Evolutionary conservation across 108 stramenopile genomes (phyloP).

Genomic region (Discostella stelligeroides): DNA sequence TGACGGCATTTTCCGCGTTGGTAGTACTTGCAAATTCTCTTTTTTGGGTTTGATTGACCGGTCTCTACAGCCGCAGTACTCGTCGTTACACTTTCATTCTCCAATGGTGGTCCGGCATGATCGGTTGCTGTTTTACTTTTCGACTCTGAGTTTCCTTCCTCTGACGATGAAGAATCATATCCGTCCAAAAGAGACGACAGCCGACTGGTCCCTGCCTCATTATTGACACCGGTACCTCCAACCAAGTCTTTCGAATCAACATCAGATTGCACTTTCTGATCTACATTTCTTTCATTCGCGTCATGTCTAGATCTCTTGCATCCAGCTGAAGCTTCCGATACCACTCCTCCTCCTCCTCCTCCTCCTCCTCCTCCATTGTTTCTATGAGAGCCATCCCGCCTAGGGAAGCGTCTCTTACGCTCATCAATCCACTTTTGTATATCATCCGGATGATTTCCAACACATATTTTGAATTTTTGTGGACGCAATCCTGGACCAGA

Average conservation of each 20-base stretch:
- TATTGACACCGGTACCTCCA: not conserved
- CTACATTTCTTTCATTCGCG: not conserved
- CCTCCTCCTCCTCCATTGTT: not conserved
- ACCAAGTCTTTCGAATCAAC: not conserved
- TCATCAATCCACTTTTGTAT: slow-evolving; percentile 84
- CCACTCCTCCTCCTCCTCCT: slow-evolving; percentile 9
- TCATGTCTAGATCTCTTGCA: not conserved
- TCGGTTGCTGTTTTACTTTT: not conserved
- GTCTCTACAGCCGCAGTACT: not conserved
- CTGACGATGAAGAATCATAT: slow-evolving; percentile 78
- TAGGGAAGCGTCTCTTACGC: slow-evolving; percentile 73
- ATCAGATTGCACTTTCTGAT: not conserved
- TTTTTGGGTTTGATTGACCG: slow-evolving; percentile 19
- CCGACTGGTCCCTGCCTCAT: slow-evolving; percentile 19
- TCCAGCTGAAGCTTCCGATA: not conserved
- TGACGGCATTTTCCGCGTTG: slow-evolving; percentile 50
- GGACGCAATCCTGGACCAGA: slow-evolving; percentile 75
- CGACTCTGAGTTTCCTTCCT: slow-evolving; percentile 21
- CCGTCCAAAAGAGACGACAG: slow-evolving; percentile 74
- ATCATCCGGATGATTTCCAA: slow-evolving; percentile 89
- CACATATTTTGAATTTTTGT: slow-evolving; percentile 83
- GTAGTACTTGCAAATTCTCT: slow-evolving; percentile 40
- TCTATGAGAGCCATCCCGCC: not conserved
- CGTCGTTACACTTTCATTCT: not conserved
- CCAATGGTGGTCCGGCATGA: not conserved